phyloP scores from a whole-genome alignment of 2,329 filamentous ascomycete genomes.

The Gnomoniopsis sp. region DNA sequence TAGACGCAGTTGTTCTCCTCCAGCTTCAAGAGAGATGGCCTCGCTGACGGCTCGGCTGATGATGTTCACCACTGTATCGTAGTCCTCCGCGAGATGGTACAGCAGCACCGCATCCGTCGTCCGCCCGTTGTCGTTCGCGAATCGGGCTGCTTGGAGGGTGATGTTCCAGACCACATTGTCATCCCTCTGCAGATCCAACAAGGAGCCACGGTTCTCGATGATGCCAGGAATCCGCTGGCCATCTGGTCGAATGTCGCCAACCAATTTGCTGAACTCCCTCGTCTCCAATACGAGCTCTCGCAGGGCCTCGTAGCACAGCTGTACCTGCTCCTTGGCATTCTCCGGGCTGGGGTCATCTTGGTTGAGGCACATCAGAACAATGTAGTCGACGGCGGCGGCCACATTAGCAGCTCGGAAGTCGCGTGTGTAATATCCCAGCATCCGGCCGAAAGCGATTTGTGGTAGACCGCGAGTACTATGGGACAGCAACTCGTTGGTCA shows the following conservation, averaged over 20 bases:
- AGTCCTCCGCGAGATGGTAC: constrained; percentile 92
- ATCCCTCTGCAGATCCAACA: constrained; percentile 78
- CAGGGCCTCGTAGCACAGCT: constrained; percentile 86
- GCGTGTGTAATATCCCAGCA: constrained; percentile 91
- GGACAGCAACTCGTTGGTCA: constrained; percentile 65
- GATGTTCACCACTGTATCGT: constrained; percentile 88
- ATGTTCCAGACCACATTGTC: constrained; percentile 88
- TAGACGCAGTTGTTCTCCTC: constrained; percentile 73
- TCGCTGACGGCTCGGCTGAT: constrained; percentile 89
- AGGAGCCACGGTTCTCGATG: constrained; percentile 77
- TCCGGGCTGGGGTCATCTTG: constrained; percentile 56
- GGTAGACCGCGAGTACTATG: constrained; percentile 66
- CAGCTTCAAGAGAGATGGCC: constrained; percentile 80
- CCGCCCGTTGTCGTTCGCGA: constrained; percentile 90
- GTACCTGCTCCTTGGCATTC: constrained; percentile 71
- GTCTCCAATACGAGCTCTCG: constrained; percentile 96
- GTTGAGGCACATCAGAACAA: constrained; percentile 88
- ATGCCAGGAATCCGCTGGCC: constrained; percentile 81
- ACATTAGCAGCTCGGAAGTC: constrained; percentile 92
- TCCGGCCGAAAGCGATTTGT: constrained; percentile 90
- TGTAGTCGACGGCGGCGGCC: constrained; percentile 88
- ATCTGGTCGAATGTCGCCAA: constrained; percentile 86
- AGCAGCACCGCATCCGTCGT: constrained; percentile 91
- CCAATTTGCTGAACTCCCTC: constrained; percentile 87
- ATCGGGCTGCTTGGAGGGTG: constrained; percentile 85